Conservation (phyloP, 2,329 filamentous ascomycete species). For the Hymenoscyphus scutula region DNA sequence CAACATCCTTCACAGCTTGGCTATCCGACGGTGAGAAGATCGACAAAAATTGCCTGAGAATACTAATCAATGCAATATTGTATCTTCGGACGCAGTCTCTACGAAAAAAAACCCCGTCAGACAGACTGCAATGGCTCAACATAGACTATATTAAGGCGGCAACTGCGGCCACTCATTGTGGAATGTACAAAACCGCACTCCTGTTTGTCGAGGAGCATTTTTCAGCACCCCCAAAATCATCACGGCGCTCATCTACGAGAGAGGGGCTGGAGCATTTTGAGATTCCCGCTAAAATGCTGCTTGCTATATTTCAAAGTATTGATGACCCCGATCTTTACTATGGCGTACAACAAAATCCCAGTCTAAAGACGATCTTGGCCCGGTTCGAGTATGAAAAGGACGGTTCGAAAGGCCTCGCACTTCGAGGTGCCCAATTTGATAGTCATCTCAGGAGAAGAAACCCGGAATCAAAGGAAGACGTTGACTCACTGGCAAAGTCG, state of each 20-base stretch:
- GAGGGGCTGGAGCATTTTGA: slow-evolving; percentile 38
- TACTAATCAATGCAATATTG: slow-evolving; percentile 75
- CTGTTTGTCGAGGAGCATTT: slow-evolving; percentile 75
- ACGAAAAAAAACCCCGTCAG: slow-evolving; percentile 68
- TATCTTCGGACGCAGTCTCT: slow-evolving; percentile 82
- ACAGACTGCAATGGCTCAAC: slow-evolving; percentile 82
- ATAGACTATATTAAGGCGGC: slow-evolving; percentile 72
- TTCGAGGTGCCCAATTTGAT: slow-evolving; percentile 88
- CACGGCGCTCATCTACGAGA: slow-evolving; percentile 64
- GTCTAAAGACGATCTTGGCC: slow-evolving; percentile 72
- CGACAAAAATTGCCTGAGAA: slow-evolving; percentile 62
- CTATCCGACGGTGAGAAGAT: slow-evolving; percentile 49
- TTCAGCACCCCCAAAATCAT: slow-evolving; percentile 54
- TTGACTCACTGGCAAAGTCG: slow-evolving; percentile 69
- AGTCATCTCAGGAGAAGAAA: slow-evolving; percentile 69
- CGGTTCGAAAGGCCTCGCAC: slow-evolving; percentile 81
- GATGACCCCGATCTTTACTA: slow-evolving; percentile 97
- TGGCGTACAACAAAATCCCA: slow-evolving; percentile 76
- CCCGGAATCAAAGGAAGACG: slow-evolving; percentile 55
- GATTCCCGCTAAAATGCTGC: slow-evolving; percentile 65
- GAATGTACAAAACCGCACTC: slow-evolving; percentile 83
- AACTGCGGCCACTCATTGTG: slow-evolving; percentile 69
- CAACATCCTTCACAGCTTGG: slow-evolving; percentile 62
- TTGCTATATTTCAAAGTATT: slow-evolving; percentile 84
- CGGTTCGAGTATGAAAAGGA: slow-evolving; percentile 88